phyloP scores from a whole-genome alignment of 2,329 filamentous ascomycete species.

The Penicillium vulpinum region DNA sequence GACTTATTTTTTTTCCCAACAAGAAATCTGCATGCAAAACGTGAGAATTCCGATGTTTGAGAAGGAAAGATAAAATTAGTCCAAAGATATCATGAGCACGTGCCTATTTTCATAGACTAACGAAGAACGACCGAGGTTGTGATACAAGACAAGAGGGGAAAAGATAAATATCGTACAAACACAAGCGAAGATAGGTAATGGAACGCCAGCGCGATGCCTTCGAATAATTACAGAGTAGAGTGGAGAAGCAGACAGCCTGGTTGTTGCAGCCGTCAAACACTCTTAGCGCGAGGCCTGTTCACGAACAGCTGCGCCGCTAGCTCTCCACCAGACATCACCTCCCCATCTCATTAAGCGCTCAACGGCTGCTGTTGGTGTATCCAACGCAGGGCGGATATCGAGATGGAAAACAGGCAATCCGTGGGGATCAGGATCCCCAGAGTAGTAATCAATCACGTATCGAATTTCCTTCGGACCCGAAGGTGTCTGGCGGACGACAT shows the following conservation, averaged over 20 bases:
- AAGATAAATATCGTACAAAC: slow-evolving; percentile 11
- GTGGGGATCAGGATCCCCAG: slow-evolving; percentile 73
- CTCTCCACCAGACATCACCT: slow-evolving; percentile 90
- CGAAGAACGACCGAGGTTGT: not conserved
- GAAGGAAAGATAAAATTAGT: not conserved
- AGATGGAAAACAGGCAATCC: slow-evolving; percentile 95
- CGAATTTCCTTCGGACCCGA: slow-evolving; percentile 75
- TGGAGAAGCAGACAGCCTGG: slow-evolving; percentile 24
- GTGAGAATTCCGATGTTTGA: not conserved
- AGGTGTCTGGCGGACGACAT: slow-evolving; percentile 68
- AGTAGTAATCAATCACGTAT: slow-evolving; percentile 97
- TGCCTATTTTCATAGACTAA: slow-evolving; percentile 7
- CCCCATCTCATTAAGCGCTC: slow-evolving; percentile 88
- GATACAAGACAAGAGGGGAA: slow-evolving; percentile 12
- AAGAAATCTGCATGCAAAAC: not conserved
- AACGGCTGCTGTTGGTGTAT: slow-evolving; percentile 73
- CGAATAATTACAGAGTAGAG: slow-evolving; percentile 23
- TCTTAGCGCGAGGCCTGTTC: slow-evolving; percentile 12
- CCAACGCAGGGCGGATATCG: slow-evolving; percentile 86
- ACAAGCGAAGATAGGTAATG: slow-evolving; percentile 6
- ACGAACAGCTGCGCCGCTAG: slow-evolving; percentile 67
- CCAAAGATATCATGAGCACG: slow-evolving; percentile 13
- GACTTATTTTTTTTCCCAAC: not conserved
- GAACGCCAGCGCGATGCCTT: slow-evolving; percentile 31
- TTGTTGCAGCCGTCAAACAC: not conserved